These are phyloP conservation scores for Coemansia sp. DNA, from an alignment of 192 early-diverging fungal genomes.

Conservation along the genomic window DNA sequence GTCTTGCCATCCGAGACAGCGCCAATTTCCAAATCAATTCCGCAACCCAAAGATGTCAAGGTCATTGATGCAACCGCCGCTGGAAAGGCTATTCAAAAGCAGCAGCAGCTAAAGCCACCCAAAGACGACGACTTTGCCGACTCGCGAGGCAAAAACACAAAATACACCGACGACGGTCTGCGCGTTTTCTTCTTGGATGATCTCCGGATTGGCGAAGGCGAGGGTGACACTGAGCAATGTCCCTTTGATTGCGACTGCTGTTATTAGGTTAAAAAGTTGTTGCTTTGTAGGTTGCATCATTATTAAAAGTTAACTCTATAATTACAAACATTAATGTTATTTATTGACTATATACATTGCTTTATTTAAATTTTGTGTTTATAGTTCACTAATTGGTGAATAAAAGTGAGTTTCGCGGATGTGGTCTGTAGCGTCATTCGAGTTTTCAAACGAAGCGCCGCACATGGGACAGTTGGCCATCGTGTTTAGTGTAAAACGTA, in stretches of 20 bases:
- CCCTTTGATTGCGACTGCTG: constrained; percentile 53
- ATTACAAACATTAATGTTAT: too few relatives aligned
- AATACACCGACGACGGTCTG: constrained; percentile 50
- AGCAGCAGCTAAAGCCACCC: constrained; percentile 11
- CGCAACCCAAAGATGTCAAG: constrained; percentile 14
- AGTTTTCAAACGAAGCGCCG: neutral
- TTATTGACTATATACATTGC: neutral
- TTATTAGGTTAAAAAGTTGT: constrained; percentile 11
- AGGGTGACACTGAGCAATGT: constrained; percentile 42
- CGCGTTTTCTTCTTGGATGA: constrained; percentile 51
- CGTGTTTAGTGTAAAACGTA: neutral
- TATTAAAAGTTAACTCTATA: too few relatives aligned
- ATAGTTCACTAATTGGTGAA: neutral
- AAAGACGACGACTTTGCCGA: constrained; percentile 38
- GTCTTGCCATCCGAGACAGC: constrained; percentile 1
- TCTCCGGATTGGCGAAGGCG: constrained; percentile 42
- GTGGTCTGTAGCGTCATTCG: neutral
- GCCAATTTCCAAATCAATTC: neutral
- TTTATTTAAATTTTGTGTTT: neutral
- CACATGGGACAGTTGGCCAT: constrained; percentile 5
- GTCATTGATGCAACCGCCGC: constrained; percentile 33
- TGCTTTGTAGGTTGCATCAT: neutral
- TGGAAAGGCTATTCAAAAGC: neutral
- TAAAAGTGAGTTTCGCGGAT: constrained; percentile 1
- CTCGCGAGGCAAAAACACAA: constrained; percentile 39